These are phyloP conservation scores for Daldinia decipiens DNA, from an alignment of 495 filamentous ascomycete species.

Conservation along the genomic window DNA sequence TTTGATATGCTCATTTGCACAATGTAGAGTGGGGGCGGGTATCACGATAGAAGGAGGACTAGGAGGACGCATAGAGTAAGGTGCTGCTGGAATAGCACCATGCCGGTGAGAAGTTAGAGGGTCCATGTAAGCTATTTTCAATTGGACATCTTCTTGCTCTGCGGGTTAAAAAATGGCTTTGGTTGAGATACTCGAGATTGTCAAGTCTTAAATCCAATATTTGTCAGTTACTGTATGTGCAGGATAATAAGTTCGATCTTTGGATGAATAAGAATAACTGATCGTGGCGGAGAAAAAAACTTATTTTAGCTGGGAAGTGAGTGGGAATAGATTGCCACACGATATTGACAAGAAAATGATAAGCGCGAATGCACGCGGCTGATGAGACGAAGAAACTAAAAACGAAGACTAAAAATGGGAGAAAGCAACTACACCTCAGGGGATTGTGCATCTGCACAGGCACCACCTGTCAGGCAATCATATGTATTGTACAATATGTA, in stretches of 20 bases:
- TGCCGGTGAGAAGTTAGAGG: neutral
- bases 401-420: too few species aligned
- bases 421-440: too few species aligned
- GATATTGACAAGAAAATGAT: neutral
- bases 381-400: too few species aligned
- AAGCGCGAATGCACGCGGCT: neutral
- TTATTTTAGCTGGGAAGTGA: neutral
- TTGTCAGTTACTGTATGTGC: neutral
- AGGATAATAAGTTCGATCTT: neutral
- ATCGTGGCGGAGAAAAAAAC: neutral
- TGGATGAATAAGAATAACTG: neutral
- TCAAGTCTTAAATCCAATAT: neutral
- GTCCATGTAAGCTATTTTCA: constrained; percentile 24
- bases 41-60: constrained; percentile 59
- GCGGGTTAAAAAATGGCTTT: neutral
- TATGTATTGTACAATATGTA: too few species aligned
- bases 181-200: neutral
- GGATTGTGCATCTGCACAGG: too few species aligned
- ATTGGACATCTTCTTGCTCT: constrained; percentile 1
- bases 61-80: constrained; percentile 51
- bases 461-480: too few species aligned
- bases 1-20: constrained; percentile 30
- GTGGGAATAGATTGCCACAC: neutral
- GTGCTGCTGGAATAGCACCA: constrained; percentile 34
- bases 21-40: constrained; percentile 40